These are phyloP conservation scores for Vitis hybrid DNA, from an alignment of 177 flowering plant species.

Conservation along the genomic window DNA sequence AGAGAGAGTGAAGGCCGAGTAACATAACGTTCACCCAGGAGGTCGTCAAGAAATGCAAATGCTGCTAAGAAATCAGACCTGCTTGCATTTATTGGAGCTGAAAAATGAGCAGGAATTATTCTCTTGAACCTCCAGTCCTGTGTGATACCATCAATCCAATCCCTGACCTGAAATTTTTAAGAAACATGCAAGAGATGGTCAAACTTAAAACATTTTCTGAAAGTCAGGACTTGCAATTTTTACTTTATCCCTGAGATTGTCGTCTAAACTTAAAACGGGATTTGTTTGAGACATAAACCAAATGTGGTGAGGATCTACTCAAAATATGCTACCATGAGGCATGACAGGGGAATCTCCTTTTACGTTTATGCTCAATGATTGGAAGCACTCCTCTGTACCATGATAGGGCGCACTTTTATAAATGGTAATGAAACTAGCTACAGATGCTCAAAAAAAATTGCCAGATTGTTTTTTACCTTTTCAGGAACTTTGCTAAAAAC, in stretches of 20 bases:
- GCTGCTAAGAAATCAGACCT: conserved; percentile 87
- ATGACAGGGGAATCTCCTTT: too few relatives aligned
- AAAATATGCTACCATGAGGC: too few relatives aligned
- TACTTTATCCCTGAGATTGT: too few relatives aligned
- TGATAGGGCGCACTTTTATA: too few relatives aligned
- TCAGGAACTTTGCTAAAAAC: conserved; percentile 99
- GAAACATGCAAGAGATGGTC: conserved; percentile 2
- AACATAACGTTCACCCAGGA: conserved; percentile 68
- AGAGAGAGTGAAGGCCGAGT: conserved; percentile 75
- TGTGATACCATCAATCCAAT: conserved; percentile 81
- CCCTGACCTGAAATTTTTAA: conserved; percentile 57
- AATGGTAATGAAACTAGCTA: not conserved
- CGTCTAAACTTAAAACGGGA: too few relatives aligned
- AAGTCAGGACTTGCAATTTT: too few relatives aligned
- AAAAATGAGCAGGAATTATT: conserved; percentile 94
- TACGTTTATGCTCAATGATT: too few relatives aligned
- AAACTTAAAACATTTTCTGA: not conserved
- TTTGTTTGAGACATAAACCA: too few relatives aligned
- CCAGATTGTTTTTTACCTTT: conserved; percentile 46
- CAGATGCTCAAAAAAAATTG: not conserved
- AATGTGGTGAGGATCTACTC: too few relatives aligned
- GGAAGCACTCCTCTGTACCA: too few relatives aligned
- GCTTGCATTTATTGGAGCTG: conserved; percentile 80
- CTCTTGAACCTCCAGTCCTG: conserved; percentile 86
- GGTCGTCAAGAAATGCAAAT: conserved; percentile 89